Evolutionary conservation across 2,329 filamentous ascomycete genomes (phyloP), one percentile per base, ranked within the genome.

Genomic region (Lithohypha guttulata): DNA sequence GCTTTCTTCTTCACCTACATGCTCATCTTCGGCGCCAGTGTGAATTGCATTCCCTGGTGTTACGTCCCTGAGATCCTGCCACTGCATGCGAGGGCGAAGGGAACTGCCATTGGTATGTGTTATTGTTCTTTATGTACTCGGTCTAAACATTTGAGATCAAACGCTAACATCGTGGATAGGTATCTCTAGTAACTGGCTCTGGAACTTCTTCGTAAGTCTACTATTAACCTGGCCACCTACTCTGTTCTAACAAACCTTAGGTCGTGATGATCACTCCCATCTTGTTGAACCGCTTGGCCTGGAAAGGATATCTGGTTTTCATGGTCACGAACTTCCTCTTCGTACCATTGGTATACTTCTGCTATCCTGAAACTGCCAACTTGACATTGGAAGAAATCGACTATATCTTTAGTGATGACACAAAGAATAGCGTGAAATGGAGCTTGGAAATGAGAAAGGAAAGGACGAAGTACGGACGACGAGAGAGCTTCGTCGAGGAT

Each of bases 41-140:
- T 62, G 3, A 69, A 68, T 43, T 65, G 62, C 42, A 64, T 71
- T 13, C 67, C 68, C 2, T 70, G 68, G 67, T 64, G 68, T 2
- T 67, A 66, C 43, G 63, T 66, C 3, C 64, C 66, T 1, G 65
- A 71, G 44, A 68, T 72, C 28, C 52, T 70, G 2, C 67, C 68
- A 1, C 56, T 70, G 3, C 65, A 68, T 42, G 65, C 64, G 3
- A 57, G 68, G 17, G 62, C 66, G 2, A 69, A 71, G 50, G 67
- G 68, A 11, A 68, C 61, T 10, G 66, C 68, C 2, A 60, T n/a
- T n/a, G n/a, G n/a, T n/a, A n/a, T n/a, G n/a, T n/a, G n/a, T n/a
- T n/a, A n/a, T n/a, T n/a, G n/a, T n/a, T n/a, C n/a, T n/a, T n/a
- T n/a, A n/a, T n/a, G n/a, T n/a, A n/a, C n/a, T n/a, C n/a, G n/a